These are phyloP conservation scores for Volutella citrinella DNA, from an alignment of 2,329 filamentous ascomycete genomes.

Conservation along the genomic window DNA sequence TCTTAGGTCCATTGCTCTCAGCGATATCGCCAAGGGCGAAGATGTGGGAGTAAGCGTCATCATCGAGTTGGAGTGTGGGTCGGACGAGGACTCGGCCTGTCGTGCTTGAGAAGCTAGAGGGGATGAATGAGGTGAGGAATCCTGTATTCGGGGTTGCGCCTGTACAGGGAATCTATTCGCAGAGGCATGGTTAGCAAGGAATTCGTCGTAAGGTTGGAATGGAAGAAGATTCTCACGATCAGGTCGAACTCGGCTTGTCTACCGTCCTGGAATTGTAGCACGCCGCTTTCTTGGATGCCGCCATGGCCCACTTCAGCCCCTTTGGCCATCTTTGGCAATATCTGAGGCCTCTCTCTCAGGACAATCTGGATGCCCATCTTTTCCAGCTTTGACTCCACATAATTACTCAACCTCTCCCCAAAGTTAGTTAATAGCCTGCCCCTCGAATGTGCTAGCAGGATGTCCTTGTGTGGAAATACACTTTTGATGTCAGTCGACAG, in stretches of 20 bases:
- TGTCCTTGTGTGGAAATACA: constrained; percentile 4
- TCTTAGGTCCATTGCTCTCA: constrained; percentile 10
- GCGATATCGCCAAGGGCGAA: constrained; percentile 14
- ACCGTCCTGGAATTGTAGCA: too few species aligned
- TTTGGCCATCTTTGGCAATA: background rate
- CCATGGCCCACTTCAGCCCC: background rate
- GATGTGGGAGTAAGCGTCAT: background rate
- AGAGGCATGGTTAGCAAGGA: too few species aligned
- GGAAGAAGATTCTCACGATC: too few species aligned
- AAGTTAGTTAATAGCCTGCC: constrained; percentile 10
- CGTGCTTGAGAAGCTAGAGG: constrained; percentile 3
- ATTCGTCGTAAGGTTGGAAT: too few species aligned
- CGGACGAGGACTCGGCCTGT: constrained; percentile 9
- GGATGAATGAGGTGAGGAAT: background rate
- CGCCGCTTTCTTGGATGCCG: too few species aligned
- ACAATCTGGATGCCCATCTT: constrained; percentile 4
- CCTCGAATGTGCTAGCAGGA: constrained; percentile 13
- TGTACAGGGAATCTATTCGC: constrained; percentile 19
- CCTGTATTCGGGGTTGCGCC: constrained; percentile 11
- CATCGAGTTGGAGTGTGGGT: constrained; percentile 9
- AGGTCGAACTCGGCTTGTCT: too few species aligned
- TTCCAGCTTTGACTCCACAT: background rate
- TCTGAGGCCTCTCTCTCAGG: background rate
- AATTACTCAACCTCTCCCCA: constrained; percentile 5
- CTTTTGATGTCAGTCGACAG: constrained; percentile 10